These are phyloP conservation scores for Dionaea muscipula DNA, from an alignment of 179 eudicot genomes.

Conservation along the genomic window DNA sequence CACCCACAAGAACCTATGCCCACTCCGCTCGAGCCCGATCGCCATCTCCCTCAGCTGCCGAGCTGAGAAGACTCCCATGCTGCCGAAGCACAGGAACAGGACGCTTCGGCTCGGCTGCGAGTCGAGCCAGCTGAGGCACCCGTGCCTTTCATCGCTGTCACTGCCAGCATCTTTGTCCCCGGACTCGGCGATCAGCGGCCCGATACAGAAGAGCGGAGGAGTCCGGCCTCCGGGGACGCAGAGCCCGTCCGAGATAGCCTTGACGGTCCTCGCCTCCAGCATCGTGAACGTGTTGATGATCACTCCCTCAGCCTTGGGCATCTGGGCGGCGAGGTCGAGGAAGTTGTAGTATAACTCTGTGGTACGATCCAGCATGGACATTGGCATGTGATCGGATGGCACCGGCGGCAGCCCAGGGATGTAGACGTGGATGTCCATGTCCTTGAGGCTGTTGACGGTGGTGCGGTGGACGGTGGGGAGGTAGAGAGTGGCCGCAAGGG, in stretches of 20 bases:
- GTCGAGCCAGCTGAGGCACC: constrained; percentile 8
- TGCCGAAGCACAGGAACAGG: constrained; percentile 7
- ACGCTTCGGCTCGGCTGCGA: background rate
- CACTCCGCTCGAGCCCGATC: background rate
- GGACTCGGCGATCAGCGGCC: constrained; percentile 10
- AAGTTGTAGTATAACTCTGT: constrained; percentile 14
- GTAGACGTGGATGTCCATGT: background rate
- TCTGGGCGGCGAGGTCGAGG: constrained; percentile 1
- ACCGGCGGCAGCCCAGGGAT: constrained; percentile 26
- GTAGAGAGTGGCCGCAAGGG: constrained; percentile 6
- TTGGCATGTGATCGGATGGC: constrained; percentile 16
- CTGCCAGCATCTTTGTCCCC: background rate
- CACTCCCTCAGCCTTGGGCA: constrained; percentile 26
- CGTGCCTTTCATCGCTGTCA: background rate
- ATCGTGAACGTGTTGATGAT: constrained; percentile 32
- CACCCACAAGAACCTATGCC: constrained; percentile 7
- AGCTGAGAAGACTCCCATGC: background rate
- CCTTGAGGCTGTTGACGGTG: background rate
- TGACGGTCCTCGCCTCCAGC: constrained; percentile 24
- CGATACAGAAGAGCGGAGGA: constrained; percentile 33
- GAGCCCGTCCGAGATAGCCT: constrained; percentile 17
- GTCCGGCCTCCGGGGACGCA: constrained; percentile 21
- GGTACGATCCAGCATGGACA: constrained; percentile 12
- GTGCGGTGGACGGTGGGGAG: background rate
- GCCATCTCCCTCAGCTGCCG: constrained; percentile 5